Evolutionary conservation across 345 rosid genomes (phyloP).

Genomic region (Euclidium syriacum): DNA sequence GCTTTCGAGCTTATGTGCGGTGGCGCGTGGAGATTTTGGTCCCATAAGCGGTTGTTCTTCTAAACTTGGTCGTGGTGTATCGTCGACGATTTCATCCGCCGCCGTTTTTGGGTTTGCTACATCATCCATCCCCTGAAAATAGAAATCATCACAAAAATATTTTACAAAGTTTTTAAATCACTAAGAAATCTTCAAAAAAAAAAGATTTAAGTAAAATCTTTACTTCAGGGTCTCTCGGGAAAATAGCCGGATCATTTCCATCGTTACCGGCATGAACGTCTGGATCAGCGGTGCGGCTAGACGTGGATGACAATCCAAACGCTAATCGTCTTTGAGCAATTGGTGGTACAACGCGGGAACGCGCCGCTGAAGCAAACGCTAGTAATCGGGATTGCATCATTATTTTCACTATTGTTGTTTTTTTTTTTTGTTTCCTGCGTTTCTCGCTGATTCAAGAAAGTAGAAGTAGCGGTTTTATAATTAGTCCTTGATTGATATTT

Average conservation of each 20-base stretch:
- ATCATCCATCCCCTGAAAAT: conserved; percentile 40
- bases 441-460: not conserved
- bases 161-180: no score
- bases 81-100: conserved; percentile 16
- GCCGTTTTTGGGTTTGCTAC: conserved; percentile 39
- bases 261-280: conserved; percentile 33
- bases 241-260: conserved; percentile 41
- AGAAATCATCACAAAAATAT: no score
- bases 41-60: conserved; percentile 34
- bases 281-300: conserved; percentile 45
- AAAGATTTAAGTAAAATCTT: not conserved
- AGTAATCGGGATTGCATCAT: conserved; percentile 40
- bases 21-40: conserved; percentile 38
- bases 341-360: conserved; percentile 3
- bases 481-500: not conserved
- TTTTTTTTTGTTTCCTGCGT: not conserved
- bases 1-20: conserved; percentile 43
- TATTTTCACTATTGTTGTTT: no score
- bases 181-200: not conserved
- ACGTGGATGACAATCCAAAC: conserved; percentile 20
- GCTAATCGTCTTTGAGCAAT: conserved; percentile 24
- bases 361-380: conserved; percentile 26
- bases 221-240: conserved; percentile 45
- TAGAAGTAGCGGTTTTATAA: not conserved
- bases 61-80: conserved; percentile 29